Evolutionary conservation across 164 flowering plant genomes (phyloP).

Genomic region (Amborella trichopoda): DNA sequence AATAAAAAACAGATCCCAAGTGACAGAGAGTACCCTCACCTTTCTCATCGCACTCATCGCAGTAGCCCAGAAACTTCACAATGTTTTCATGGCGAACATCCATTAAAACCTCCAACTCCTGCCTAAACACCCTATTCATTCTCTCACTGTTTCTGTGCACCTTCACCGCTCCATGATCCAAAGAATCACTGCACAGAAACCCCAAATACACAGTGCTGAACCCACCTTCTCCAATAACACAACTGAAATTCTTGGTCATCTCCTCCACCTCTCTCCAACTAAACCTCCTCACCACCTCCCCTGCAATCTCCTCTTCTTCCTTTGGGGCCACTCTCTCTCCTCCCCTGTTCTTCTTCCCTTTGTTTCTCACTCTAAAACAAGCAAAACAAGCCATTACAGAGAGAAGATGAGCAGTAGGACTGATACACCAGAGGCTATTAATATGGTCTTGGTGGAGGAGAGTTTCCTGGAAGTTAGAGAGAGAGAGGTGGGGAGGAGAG

Average conservation of each 20-base stretch:
- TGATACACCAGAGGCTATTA: too few relatives aligned
- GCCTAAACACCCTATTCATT: slow-evolving; percentile 36
- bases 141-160: slow-evolving; percentile 38
- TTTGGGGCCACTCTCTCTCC: neutral
- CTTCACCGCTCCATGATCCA: slow-evolving; percentile 44
- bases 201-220: slow-evolving; percentile 63
- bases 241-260: slow-evolving; percentile 28
- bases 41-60: slow-evolving; percentile 41
- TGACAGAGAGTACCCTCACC: too few relatives aligned
- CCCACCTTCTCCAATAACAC: slow-evolving; percentile 60
- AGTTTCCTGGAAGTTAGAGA: neutral
- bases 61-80: slow-evolving; percentile 58
- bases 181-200: slow-evolving; percentile 11
- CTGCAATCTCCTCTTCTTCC: neutral
- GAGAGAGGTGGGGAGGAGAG: neutral
- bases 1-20: neutral
- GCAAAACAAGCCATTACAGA: too few relatives aligned
- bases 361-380: neutral
- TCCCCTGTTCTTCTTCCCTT: neutral
- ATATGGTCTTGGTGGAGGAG: neutral
- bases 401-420: too few relatives aligned
- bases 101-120: slow-evolving; percentile 46
- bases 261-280: slow-evolving; percentile 45
- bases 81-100: slow-evolving; percentile 39
- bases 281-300: slow-evolving; percentile 17